Conservation (phyloP, 2,329 filamentous ascomycete genomes). For the Ophiognomonia clavigignenti-juglandacearum region DNA sequence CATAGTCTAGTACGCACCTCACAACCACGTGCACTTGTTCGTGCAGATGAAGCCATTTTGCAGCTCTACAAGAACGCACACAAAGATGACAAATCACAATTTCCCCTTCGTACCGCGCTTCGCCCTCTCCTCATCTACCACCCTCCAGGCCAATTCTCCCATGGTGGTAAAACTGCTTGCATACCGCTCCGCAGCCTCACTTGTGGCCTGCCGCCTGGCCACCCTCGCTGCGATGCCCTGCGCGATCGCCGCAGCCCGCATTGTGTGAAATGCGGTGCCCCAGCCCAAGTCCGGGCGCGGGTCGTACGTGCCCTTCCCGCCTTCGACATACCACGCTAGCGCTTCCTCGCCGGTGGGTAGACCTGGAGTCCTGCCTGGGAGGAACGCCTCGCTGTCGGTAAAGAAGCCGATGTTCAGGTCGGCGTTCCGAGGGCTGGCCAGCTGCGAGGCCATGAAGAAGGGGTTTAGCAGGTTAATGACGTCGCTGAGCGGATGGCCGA, state of each 20-base stretch:
- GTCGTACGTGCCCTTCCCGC: neutral
- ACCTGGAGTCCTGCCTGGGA: constrained; percentile 59
- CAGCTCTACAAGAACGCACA: no score
- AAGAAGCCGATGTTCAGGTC: constrained; percentile 19
- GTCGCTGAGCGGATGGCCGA: constrained; percentile 93
- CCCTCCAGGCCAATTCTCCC: constrained; percentile 72
- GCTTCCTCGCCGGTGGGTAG: constrained; percentile 28
- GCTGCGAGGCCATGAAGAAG: constrained; percentile 33
- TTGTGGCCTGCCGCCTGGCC: constrained; percentile 84
- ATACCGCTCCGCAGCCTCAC: constrained; percentile 71
- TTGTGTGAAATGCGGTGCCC: constrained; percentile 59
- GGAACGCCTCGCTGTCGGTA: constrained; percentile 46
- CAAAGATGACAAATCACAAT: no score
- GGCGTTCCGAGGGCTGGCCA: constrained; percentile 20
- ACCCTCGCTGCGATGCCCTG: constrained; percentile 92
- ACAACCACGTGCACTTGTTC: no score
- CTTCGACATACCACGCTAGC: constrained; percentile 5
- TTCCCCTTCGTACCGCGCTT: constrained; percentile 14
- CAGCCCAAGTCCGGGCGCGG: constrained; percentile 47
- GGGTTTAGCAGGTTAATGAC: constrained; percentile 70
- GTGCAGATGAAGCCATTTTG: no score
- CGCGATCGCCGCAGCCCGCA: constrained; percentile 56
- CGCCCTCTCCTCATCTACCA: constrained; percentile 49
- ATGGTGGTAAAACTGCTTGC: constrained; percentile 64
- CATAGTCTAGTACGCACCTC: no score